Conservation (phyloP, 805 yeast genomes). For the Ogataea nonfermentans region DNA sequence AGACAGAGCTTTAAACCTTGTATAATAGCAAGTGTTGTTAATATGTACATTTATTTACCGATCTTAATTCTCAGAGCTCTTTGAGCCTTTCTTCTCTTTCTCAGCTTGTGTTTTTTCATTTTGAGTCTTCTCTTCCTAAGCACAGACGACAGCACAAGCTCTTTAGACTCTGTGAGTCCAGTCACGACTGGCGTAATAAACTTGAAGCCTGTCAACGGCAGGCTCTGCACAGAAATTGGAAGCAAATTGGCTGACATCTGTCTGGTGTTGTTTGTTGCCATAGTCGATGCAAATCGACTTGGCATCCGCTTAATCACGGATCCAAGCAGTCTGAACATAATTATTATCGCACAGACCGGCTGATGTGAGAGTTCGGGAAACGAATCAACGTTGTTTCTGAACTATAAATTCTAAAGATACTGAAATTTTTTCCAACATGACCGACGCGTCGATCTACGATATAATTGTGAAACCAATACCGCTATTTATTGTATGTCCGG, state of each 20-base stretch:
- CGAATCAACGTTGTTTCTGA: not conserved
- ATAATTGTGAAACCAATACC: not conserved
- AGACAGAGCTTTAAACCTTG: constrained; percentile 37
- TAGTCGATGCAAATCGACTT: constrained; percentile 9
- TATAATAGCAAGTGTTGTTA: constrained; percentile 2
- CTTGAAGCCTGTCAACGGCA: constrained; percentile 8
- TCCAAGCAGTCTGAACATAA: constrained; percentile 8
- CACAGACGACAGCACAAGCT: constrained; percentile 60
- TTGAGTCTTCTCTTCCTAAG: constrained; percentile 83
- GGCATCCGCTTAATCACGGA: constrained; percentile 5
- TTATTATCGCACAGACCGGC: constrained; percentile 1
- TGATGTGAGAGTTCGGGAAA: not conserved
- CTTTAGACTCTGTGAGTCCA: constrained; percentile 10
- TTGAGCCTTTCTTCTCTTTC: constrained; percentile 95
- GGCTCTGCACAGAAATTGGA: not conserved
- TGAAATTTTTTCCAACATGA: constrained; percentile 6
- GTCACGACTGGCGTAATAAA: constrained; percentile 7
- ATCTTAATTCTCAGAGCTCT: constrained; percentile 74
- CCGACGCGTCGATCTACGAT: constrained; percentile 12
- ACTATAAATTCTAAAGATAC: not conserved
- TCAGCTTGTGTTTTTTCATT: constrained; percentile 96
- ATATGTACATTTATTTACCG: constrained; percentile 36
- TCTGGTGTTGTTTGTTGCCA: not conserved
- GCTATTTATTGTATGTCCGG: no score
- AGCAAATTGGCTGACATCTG: not conserved